These are phyloP conservation scores for Westerdykella ornata DNA, from an alignment of 2,329 filamentous ascomycete species.

Conservation along the genomic window DNA sequence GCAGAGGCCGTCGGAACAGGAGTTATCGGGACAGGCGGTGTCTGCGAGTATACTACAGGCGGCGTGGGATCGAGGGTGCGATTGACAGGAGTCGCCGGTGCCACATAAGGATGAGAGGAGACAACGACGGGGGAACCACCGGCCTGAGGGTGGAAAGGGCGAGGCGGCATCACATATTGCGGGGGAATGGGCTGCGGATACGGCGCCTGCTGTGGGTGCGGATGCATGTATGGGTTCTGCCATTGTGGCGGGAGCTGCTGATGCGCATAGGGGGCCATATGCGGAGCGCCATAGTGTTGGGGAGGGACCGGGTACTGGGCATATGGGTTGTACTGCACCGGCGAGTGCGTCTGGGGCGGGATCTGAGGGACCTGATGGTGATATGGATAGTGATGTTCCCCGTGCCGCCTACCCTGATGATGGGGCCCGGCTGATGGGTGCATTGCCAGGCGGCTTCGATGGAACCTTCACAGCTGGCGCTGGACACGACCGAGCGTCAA, in stretches of 20 bases:
- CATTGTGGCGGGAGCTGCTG: constrained; percentile 16
- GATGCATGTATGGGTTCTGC: constrained; percentile 11
- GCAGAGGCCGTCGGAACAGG: constrained; percentile 11
- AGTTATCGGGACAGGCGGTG: constrained; percentile 29
- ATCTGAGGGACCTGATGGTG: constrained; percentile 30
- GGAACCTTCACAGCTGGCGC: constrained; percentile 38
- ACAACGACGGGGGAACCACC: constrained; percentile 41
- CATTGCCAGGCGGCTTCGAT: constrained; percentile 56
- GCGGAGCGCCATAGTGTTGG: constrained; percentile 38
- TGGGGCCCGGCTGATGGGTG: constrained; percentile 41
- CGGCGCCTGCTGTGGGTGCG: constrained; percentile 34
- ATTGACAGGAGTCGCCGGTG: constrained; percentile 45
- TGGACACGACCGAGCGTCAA: constrained; percentile 34
- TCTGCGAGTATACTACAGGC: constrained; percentile 32
- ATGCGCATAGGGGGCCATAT: constrained; percentile 33
- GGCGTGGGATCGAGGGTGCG: constrained; percentile 34
- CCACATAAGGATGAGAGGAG: constrained; percentile 41
- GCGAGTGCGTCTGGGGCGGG: constrained; percentile 33
- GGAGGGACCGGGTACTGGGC: constrained; percentile 30
- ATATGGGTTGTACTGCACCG: constrained; percentile 36
- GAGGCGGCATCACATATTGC: constrained; percentile 37
- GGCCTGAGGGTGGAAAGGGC: constrained; percentile 32
- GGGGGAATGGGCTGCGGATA: constrained; percentile 36
- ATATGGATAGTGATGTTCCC: constrained; percentile 34
- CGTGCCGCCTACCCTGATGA: constrained; percentile 39